Conservation (phyloP, 2,329 filamentous ascomycete genomes). For the Aspergillus sclerotialis region DNA sequence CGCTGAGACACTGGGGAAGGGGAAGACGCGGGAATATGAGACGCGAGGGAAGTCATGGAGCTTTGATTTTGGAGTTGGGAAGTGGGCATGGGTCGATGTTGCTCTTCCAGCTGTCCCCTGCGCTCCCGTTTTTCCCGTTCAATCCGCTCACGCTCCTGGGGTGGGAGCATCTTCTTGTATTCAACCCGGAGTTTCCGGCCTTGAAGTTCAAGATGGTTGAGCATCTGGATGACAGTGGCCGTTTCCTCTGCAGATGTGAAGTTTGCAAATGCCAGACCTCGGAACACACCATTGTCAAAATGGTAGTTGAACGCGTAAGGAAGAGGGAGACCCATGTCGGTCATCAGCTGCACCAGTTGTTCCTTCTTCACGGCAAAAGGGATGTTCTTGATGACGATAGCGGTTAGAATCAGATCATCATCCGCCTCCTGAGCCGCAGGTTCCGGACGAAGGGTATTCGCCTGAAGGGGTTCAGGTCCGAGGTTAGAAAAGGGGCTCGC, state of each 20-base stretch:
- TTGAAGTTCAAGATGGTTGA: constrained; percentile 94
- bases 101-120: constrained; percentile 91
- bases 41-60: constrained; percentile 72
- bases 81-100: constrained; percentile 67
- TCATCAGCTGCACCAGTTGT: constrained; percentile 87
- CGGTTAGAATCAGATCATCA: constrained; percentile 93
- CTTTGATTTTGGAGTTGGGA: constrained; percentile 72
- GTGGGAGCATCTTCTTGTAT: constrained; percentile 98
- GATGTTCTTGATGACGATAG: constrained; percentile 99
- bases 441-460: constrained; percentile 36
- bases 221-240: constrained; percentile 78
- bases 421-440: constrained; percentile 35
- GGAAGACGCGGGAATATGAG: constrained; percentile 57
- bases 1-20: constrained; percentile 60
- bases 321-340: constrained; percentile 83
- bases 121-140: constrained; percentile 96
- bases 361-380: constrained; percentile 98
- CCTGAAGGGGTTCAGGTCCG: constrained; percentile 35
- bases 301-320: constrained; percentile 99
- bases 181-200: constrained; percentile 92
- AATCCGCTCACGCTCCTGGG: constrained; percentile 89
- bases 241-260: constrained; percentile 96
- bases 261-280: constrained; percentile 93
- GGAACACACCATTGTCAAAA: constrained; percentile 96
- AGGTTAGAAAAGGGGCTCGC: constrained; percentile 41